Evolutionary conservation across 768 basidiomycete species (phyloP).

Genomic region (Galerina sulciceps): DNA sequence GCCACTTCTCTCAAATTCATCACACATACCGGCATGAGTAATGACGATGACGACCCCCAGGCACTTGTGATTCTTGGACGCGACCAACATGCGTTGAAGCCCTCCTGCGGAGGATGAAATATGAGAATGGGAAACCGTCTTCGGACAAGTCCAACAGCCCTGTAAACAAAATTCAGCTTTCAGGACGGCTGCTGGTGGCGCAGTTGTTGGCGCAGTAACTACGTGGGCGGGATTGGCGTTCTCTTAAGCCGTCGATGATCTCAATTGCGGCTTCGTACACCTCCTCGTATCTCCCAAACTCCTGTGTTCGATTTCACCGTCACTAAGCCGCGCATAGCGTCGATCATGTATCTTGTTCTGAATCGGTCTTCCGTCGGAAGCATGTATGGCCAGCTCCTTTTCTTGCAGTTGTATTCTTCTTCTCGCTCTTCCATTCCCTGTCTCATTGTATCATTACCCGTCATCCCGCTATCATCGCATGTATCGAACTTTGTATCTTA

Average conservation of each 20-base stretch:
- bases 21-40: slow-evolving; percentile 42
- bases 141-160: slow-evolving; percentile 7
- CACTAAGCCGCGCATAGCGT: too few relatives aligned
- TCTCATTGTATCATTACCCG: too few relatives aligned
- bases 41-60: slow-evolving; percentile 39
- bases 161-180: slow-evolving; percentile 22
- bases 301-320: too few relatives aligned
- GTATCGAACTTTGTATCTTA: too few relatives aligned
- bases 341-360: too few relatives aligned
- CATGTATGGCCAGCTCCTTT: too few relatives aligned
- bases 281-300: not conserved
- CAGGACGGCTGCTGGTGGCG: slow-evolving; percentile 56
- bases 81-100: slow-evolving; percentile 51
- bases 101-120: slow-evolving; percentile 38
- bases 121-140: slow-evolving; percentile 28
- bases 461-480: too few relatives aligned
- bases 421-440: too few relatives aligned
- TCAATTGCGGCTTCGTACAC: not conserved
- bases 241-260: slow-evolving; percentile 27
- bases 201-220: slow-evolving; percentile 64
- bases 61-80: slow-evolving; percentile 58
- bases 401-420: too few relatives aligned
- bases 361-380: too few relatives aligned
- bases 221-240: slow-evolving; percentile 63
- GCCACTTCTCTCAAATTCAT: slow-evolving; percentile 49